Base-by-base conservation (phyloP, 176 grass and related monocot species). In the Oryza coarctata region DNA sequence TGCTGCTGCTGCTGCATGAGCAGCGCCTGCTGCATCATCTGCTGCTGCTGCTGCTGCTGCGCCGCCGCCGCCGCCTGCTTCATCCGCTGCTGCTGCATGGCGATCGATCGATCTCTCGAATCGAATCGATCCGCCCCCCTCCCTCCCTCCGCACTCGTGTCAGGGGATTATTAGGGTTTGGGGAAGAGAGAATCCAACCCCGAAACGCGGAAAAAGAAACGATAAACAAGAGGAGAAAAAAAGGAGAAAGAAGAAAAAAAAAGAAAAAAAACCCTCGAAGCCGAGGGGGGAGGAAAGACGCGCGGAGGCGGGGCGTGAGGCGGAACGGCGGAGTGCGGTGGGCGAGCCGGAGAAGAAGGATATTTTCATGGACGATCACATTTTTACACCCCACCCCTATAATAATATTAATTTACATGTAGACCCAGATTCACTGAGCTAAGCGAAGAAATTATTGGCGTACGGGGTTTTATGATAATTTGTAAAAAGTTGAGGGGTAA, bases 1-100 rank as follows among this genome's bases (percentile, higher is more conserved):
- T 4, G 12, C 26, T 64, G 61, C 75, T 90, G 88, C n/a, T 94
- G 92, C 62, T 93, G 91, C 80, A 91, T 71, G 80, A 95, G 92
- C 83, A 91, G 65, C 33, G 90, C 83, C 83, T 93, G 92, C 88
- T 94, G 92, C 95, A 94, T 94, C 74, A 89, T 71, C 82, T 87
- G 91, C 72, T 88, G 86, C 73, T 83, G 83, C 82, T 92, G 91
- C 86, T 80, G 71, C 83, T 74, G 80, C 67, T 41, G 76, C n/a
- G 87, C 86, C 38, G 80, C 76, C 64, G 85, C 80, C 44, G 87
- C 89, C 74, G 83, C 94, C 88, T 90, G 90, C 89, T 92, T 90
- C 89, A 89, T 85, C 84, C 78, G 70, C 70, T 89, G 86, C 63
- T 87, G 83, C 63, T 94, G 84, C 95, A 94, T 98, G 75, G 47